Conservation (phyloP, 1,139 yeast species). For the Blastobotrys petasosporus region DNA sequence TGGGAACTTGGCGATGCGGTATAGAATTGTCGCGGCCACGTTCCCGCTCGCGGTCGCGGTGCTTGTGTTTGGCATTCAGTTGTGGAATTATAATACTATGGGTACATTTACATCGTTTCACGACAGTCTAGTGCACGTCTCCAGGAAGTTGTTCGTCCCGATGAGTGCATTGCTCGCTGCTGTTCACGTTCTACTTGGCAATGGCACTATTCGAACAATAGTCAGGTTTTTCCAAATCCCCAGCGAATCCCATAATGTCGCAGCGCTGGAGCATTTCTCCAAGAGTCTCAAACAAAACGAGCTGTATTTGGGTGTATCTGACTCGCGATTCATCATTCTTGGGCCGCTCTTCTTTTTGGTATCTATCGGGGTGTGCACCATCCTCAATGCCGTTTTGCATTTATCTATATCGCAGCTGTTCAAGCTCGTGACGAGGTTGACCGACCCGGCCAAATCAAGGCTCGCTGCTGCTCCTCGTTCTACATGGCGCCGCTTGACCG, state of each 20-base stretch:
- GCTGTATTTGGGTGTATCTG: constrained; percentile 59
- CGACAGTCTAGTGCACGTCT: constrained; percentile 31
- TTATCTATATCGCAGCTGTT: not conserved
- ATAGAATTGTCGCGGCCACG: constrained; percentile 31
- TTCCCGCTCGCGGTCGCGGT: constrained; percentile 31
- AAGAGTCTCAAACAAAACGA: constrained; percentile 30
- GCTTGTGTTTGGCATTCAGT: constrained; percentile 24
- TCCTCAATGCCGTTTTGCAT: constrained; percentile 27
- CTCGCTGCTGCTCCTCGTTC: constrained; percentile 20
- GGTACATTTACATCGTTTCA: constrained; percentile 47
- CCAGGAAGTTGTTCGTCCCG: not conserved
- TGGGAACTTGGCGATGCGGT: constrained; percentile 33
- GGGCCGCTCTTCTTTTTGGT: constrained; percentile 51
- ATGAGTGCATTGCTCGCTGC: constrained; percentile 7
- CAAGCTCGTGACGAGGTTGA: not conserved
- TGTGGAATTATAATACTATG: constrained; percentile 18
- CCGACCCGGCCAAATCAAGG: not conserved
- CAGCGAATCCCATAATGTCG: constrained; percentile 16
- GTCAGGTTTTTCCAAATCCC: constrained; percentile 13
- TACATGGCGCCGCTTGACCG: constrained; percentile 9
- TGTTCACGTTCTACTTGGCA: constrained; percentile 10
- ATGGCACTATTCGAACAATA: constrained; percentile 8
- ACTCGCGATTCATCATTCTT: constrained; percentile 41
- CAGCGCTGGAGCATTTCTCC: constrained; percentile 17
- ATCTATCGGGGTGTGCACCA: constrained; percentile 42